phyloP scores from a whole-genome alignment of 2,329 filamentous ascomycete species.

The Diaporthe longicolla region DNA sequence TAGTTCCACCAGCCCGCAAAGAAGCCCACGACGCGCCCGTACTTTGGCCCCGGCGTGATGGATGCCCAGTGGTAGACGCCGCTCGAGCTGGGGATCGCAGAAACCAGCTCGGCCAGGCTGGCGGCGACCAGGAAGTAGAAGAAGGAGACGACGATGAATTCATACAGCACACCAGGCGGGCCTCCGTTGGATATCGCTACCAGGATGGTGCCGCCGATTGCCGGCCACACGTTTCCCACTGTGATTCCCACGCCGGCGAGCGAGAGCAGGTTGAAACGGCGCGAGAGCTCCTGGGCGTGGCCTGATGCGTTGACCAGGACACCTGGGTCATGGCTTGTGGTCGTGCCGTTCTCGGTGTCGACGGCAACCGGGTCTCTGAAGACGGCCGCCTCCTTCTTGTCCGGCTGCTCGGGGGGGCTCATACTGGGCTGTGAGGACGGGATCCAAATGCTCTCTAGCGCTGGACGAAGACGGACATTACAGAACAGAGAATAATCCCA shows the following conservation, averaged over 20 bases:
- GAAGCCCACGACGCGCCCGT: slow-evolving; percentile 65
- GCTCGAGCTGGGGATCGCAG: slow-evolving; percentile 72
- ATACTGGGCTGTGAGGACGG: neutral
- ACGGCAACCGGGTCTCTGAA: neutral
- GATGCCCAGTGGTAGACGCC: slow-evolving; percentile 75
- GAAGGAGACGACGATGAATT: slow-evolving; percentile 64
- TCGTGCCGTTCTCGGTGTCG: slow-evolving; percentile 34
- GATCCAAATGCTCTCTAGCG: neutral
- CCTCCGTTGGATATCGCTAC: slow-evolving; percentile 73
- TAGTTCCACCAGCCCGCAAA: slow-evolving; percentile 63
- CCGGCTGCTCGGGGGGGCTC: slow-evolving; percentile 3
- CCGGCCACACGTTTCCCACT: slow-evolving; percentile 60
- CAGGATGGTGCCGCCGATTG: slow-evolving; percentile 60
- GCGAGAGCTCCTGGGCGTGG: slow-evolving; percentile 56
- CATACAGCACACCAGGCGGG: slow-evolving; percentile 72
- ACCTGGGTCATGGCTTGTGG: neutral
- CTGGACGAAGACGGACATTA: neutral
- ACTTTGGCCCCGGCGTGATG: slow-evolving; percentile 65
- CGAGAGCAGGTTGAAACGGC: slow-evolving; percentile 58
- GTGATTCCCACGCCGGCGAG: slow-evolving; percentile 58
- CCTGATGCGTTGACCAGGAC: slow-evolving; percentile 56
- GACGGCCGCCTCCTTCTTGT: slow-evolving; percentile 12
- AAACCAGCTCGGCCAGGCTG: slow-evolving; percentile 72
- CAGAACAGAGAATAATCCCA: no score
- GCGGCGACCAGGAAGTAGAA: slow-evolving; percentile 73